phyloP scores from a whole-genome alignment of 208 protist genomes.

The Leishmania major region DNA sequence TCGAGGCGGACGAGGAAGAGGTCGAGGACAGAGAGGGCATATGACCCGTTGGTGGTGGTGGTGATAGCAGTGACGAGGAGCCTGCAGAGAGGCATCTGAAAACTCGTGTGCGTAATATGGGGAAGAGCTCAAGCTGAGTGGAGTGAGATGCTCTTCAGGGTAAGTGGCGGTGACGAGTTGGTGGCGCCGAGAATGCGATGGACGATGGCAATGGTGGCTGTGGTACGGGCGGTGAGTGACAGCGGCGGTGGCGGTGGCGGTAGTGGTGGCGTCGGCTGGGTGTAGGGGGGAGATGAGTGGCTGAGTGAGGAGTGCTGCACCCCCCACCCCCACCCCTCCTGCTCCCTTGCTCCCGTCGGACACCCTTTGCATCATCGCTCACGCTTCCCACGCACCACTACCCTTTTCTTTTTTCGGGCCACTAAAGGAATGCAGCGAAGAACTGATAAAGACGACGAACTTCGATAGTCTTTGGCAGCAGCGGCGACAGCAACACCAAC shows the following conservation, averaged over 20 bases:
- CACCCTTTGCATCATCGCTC: background rate
- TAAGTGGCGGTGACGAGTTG: background rate
- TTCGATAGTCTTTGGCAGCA: background rate
- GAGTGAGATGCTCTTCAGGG: background rate
- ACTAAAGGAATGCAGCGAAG: background rate
- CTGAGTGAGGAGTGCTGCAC: background rate
- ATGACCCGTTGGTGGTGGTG: background rate
- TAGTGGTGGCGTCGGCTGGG: background rate
- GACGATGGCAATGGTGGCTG: background rate
- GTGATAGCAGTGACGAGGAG: background rate
- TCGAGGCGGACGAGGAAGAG: constrained; percentile 21
- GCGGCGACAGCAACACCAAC: background rate
- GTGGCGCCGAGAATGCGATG: background rate
- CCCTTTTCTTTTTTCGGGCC: background rate
- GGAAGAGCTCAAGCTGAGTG: background rate
- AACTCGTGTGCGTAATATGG: background rate
- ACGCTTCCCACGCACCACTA: background rate
- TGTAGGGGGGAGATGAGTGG: background rate
- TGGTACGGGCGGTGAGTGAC: background rate
- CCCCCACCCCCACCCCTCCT: background rate
- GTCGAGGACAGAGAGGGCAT: background rate
- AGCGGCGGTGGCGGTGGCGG: background rate
- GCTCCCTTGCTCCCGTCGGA: background rate
- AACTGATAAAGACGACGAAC: background rate
- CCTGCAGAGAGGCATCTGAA: background rate